Percentiles rank a stretch among this genome's conserved stretches.
Evolutionary conservation across 1,284 basidiomycete genomes (phyloP).

Genomic region (Flammula alnicola): DNA sequence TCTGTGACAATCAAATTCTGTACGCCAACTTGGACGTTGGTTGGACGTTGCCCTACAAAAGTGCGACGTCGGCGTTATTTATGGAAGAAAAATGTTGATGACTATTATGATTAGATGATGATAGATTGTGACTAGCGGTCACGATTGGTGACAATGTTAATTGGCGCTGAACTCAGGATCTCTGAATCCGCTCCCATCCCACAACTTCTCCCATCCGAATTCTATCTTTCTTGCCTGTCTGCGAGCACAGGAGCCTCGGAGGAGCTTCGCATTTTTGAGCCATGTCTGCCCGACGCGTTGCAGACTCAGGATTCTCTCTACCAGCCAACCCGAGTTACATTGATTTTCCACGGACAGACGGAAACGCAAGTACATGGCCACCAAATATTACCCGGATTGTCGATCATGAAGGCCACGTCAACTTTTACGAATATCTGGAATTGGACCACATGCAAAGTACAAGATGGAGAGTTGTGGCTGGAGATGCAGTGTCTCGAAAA

Average conservation of each 20-base stretch:
- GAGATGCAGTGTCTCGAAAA: conserved; percentile 56
- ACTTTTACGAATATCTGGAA: conserved; percentile 62
- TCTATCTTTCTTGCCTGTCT: neutral
- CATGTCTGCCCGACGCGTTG: conserved; percentile 43
- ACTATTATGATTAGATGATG: too few relatives aligned
- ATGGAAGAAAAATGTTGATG: too few relatives aligned
- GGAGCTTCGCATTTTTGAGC: neutral
- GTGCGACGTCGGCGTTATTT: too few relatives aligned
- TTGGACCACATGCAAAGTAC: conserved; percentile 53
- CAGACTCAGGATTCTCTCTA: conserved; percentile 37
- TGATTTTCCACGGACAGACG: conserved; percentile 66
- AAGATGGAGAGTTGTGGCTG: conserved; percentile 67
- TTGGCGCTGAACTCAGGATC: too few relatives aligned
- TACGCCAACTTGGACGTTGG: too few relatives aligned
- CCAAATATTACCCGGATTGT: conserved; percentile 54
- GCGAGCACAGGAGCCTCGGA: neutral
- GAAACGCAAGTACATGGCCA: conserved; percentile 57
- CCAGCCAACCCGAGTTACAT: conserved; percentile 58
- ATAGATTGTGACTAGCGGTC: too few relatives aligned
- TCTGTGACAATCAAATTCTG: too few relatives aligned
- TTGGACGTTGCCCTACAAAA: too few relatives aligned
- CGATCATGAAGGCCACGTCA: conserved; percentile 65
- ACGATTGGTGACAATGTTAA: too few relatives aligned
- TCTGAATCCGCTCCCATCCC: too few relatives aligned
- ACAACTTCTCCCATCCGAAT: too few relatives aligned